Conservation (phyloP, 2,329 filamentous ascomycete genomes). For the Knufia petricola region DNA sequence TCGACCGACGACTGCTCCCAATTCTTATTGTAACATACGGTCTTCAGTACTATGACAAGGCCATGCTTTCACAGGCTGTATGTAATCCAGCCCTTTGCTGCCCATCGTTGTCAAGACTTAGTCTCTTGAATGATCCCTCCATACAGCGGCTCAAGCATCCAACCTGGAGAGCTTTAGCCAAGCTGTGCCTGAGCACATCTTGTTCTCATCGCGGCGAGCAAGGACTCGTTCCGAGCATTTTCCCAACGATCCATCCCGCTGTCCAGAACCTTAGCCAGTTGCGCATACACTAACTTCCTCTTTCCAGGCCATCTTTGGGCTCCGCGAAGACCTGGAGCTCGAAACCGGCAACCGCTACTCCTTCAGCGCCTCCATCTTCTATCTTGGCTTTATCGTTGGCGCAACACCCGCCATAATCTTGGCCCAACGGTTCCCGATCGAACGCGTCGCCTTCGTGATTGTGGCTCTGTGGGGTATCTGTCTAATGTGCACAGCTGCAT, state of each 20-base stretch:
- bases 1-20: conserved; percentile 40
- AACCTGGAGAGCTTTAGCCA: too few species aligned
- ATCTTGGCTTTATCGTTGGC: conserved; percentile 67
- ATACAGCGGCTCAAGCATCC: conserved; percentile 29
- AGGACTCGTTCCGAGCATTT: too few species aligned
- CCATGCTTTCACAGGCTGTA: conserved; percentile 46
- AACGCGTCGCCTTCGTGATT: conserved; percentile 51
- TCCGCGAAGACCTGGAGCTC: conserved; percentile 34
- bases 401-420: conserved; percentile 63
- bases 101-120: too few species aligned
- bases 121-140: too few species aligned
- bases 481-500: conserved; percentile 59
- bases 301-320: conserved; percentile 33
- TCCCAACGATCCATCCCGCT: background rate
- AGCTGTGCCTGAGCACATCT: background rate
- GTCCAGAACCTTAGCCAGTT: too few species aligned
- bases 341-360: conserved; percentile 34
- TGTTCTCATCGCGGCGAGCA: too few species aligned
- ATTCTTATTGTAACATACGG: conserved; percentile 43
- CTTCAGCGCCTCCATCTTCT: conserved; percentile 37
- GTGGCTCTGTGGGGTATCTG: conserved; percentile 58
- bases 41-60: conserved; percentile 46
- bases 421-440: conserved; percentile 57
- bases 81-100: too few species aligned
- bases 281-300: background rate